phyloP scores from a whole-genome alignment of 2,329 filamentous ascomycete genomes.

The Clathrospora elynae region DNA sequence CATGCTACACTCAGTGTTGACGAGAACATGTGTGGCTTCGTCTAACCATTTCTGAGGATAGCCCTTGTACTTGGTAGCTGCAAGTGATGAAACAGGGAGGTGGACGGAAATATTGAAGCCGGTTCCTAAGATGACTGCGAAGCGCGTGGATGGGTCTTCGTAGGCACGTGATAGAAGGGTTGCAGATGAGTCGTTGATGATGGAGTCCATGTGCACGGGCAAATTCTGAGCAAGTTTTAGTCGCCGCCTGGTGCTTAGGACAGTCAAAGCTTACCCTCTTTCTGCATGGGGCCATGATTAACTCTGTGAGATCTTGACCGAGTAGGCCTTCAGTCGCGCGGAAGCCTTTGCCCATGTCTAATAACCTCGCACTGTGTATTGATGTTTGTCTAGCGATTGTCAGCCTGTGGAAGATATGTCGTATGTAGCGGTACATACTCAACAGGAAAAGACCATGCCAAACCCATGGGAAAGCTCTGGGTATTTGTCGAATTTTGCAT shows the following conservation, averaged over 20 bases:
- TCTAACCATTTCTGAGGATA: slow-evolving; percentile 62
- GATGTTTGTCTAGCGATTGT: slow-evolving; percentile 59
- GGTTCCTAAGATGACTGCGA: slow-evolving; percentile 68
- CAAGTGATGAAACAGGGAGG: slow-evolving; percentile 61
- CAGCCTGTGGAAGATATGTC: slow-evolving; percentile 10
- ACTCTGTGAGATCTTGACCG: slow-evolving; percentile 63
- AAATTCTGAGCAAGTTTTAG: slow-evolving; percentile 48
- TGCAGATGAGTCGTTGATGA: slow-evolving; percentile 68
- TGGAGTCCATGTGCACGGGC: slow-evolving; percentile 64
- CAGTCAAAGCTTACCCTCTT: slow-evolving; percentile 47
- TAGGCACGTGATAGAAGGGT: slow-evolving; percentile 67
- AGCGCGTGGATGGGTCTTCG: slow-evolving; percentile 62
- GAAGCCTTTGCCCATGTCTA: slow-evolving; percentile 70
- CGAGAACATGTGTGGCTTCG: slow-evolving; percentile 64
- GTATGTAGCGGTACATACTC: slow-evolving; percentile 49
- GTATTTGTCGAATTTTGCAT: slow-evolving; percentile 46
- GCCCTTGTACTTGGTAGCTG: slow-evolving; percentile 60
- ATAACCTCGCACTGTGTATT: slow-evolving; percentile 60
- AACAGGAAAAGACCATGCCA: slow-evolving; percentile 71
- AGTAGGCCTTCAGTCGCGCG: slow-evolving; percentile 63
- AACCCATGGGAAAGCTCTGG: slow-evolving; percentile 60
- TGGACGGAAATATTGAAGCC: slow-evolving; percentile 69
- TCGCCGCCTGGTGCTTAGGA: slow-evolving; percentile 5
- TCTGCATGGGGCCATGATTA: slow-evolving; percentile 64
- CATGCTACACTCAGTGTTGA: slow-evolving; percentile 71